A percentile compares a stretch with the other conserved stretches of the same genome.
These are phyloP conservation scores for Sordaria brevicollis DNA, from an alignment of 495 filamentous ascomycete species.

Conservation along the genomic window DNA sequence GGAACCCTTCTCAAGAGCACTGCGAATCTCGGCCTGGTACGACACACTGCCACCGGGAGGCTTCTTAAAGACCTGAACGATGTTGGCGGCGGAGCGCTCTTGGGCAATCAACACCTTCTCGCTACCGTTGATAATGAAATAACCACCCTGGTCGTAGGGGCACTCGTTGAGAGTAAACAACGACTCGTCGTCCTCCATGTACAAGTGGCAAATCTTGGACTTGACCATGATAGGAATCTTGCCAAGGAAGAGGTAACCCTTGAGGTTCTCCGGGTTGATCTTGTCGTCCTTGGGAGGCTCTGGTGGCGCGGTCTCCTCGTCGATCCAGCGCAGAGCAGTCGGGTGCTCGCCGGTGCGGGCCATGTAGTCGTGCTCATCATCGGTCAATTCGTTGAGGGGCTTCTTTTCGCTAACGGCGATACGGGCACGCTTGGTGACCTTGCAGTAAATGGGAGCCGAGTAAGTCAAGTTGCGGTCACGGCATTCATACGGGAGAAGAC, in stretches of 20 bases:
- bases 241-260: constrained; percentile 64
- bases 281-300: constrained; percentile 3
- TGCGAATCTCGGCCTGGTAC: constrained; percentile 90
- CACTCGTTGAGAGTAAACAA: constrained; percentile 88
- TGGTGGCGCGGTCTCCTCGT: constrained; percentile 33
- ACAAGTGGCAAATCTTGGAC: constrained; percentile 83
- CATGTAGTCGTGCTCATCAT: constrained; percentile 45
- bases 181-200: constrained; percentile 65
- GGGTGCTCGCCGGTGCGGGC: constrained; percentile 36
- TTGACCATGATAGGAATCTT: constrained; percentile 97
- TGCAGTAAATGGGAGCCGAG: constrained; percentile 77
- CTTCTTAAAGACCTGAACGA: constrained; percentile 98
- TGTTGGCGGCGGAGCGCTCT: constrained; percentile 93
- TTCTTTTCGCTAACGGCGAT: constrained; percentile 68
- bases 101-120: constrained; percentile 98
- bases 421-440: constrained; percentile 68
- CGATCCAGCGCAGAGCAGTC: constrained; percentile 48
- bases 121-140: constrained; percentile 99
- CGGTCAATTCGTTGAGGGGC: constrained; percentile 49
- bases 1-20: constrained; percentile 91
- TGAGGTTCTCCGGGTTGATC: constrained; percentile 16
- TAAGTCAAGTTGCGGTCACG: constrained; percentile 93
- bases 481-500: constrained; percentile 83
- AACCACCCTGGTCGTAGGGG: constrained; percentile 94
- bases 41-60: constrained; percentile 75